Evolutionary conservation across 2,329 filamentous ascomycete species (phyloP), one percentile per base, ranked within the genome.

Genomic region (Aspergillus ibericus): DNA sequence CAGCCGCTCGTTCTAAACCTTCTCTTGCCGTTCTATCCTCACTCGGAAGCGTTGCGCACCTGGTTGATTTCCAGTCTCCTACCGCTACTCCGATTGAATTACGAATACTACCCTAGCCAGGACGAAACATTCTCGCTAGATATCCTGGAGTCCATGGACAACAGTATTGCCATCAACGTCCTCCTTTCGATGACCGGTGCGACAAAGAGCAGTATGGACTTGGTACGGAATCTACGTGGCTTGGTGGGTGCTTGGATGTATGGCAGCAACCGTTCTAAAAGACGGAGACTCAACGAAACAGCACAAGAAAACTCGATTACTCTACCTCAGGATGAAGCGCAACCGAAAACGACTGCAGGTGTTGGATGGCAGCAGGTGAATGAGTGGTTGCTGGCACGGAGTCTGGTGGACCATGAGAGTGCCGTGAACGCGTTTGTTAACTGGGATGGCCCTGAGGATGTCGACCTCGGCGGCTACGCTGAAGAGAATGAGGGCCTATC

Each of bases 241-340:
- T 72, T 88, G 20, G 80, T 88, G 36, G 83, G 84, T 4, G 85
- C 86, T 10, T 88, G 86, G 86, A 82, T 88, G 64, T 85, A 83
- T 67, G 86, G 86, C 13, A 77, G 80, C 53, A 81, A 74, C 35
- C 77, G 81, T 22, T 76, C 80, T 32, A 87, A 87, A 72, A 76
- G 83, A 59, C 78, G 82, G 57, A 83, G 77, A 63, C 68, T 83
- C 13, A 76, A 77, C 27, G 67, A 73, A 56, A 58, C 61, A 4
- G 64, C 66, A 1, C 66, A 61, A 42, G 66, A 62, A 27, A 68
- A 63, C 35, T 71, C 69, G 5, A 68, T 75, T n/a, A 63, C 70
- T 3, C 59, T 70, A 12, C 56, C 66, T 5, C 61, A 68, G 36
- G 62, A 64, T 5, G 51, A 60, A 8, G 32, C 61, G 16, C 61